These are phyloP conservation scores for Neoascochyta sp. DNA, from an alignment of 2,329 filamentous ascomycete genomes.

Conservation along the genomic window DNA sequence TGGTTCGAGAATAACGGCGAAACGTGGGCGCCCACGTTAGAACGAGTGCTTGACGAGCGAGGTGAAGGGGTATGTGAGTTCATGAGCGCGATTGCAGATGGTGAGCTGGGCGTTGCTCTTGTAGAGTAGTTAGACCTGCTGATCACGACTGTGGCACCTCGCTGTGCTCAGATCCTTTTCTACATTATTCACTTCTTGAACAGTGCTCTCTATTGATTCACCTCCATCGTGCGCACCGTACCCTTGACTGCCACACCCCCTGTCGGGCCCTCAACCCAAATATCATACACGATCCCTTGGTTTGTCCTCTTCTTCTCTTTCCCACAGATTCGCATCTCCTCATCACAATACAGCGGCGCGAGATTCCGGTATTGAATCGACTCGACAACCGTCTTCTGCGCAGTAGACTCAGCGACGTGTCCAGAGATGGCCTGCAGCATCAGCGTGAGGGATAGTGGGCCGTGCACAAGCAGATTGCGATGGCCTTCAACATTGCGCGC, in stretches of 20 bases:
- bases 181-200: background rate
- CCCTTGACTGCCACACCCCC: constrained; percentile 46
- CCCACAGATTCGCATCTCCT: constrained; percentile 67
- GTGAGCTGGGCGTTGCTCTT: constrained; percentile 65
- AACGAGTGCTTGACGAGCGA: constrained; percentile 54
- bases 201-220: background rate
- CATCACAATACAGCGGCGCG: constrained; percentile 72
- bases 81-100: constrained; percentile 61
- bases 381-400: constrained; percentile 41
- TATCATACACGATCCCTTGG: constrained; percentile 27
- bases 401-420: constrained; percentile 3
- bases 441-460: constrained; percentile 73
- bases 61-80: constrained; percentile 54
- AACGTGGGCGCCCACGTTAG: constrained; percentile 58
- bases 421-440: constrained; percentile 64
- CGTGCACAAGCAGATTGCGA: constrained; percentile 74
- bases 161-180: too few species aligned
- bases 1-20: constrained; percentile 64
- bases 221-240: constrained; percentile 17
- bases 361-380: constrained; percentile 76
- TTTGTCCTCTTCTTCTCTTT: constrained; percentile 41
- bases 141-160: too few species aligned
- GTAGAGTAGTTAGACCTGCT: constrained; percentile 1
- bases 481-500: constrained; percentile 70
- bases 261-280: constrained; percentile 43